phyloP scores from a whole-genome alignment of 306 rosid species.

The Pyrus communis region DNA sequence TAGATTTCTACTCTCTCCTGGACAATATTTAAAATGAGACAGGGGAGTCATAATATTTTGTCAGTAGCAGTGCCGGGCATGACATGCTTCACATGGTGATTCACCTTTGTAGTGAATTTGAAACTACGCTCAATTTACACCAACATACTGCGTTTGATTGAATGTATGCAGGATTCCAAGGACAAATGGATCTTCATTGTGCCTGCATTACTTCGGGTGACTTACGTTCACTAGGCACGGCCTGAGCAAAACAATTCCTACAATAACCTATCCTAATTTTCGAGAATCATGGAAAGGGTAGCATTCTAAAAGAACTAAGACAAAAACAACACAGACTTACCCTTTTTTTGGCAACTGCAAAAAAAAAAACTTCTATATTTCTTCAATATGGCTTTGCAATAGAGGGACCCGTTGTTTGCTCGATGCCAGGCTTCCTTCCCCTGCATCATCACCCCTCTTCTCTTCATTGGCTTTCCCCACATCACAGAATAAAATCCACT shows the following conservation, averaged over 20 bases:
- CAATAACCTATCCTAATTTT: constrained; percentile 2
- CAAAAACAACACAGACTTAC: background rate
- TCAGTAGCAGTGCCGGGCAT: background rate
- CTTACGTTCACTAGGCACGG: background rate
- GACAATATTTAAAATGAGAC: background rate
- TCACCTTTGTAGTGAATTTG: background rate
- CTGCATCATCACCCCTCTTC: constrained; percentile 20
- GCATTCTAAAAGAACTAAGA: background rate
- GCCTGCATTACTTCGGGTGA: background rate
- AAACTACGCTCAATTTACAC: background rate
- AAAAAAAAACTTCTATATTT: background rate
- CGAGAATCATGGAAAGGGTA: background rate
- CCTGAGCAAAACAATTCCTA: background rate
- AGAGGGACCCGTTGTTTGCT: constrained; percentile 38
- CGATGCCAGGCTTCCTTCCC: constrained; percentile 28
- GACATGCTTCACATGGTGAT: background rate
- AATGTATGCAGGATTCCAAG: background rate
- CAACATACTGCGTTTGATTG: background rate
- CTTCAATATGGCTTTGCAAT: constrained; percentile 34
- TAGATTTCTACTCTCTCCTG: background rate
- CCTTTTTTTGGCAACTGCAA: constrained; percentile 5
- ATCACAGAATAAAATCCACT: constrained; percentile 69
- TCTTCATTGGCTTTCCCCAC: constrained; percentile 77
- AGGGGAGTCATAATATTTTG: background rate
- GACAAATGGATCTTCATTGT: background rate